Base-by-base conservation (phyloP, 1,284 basidiomycete species). In the Boletus semigastroideus region DNA sequence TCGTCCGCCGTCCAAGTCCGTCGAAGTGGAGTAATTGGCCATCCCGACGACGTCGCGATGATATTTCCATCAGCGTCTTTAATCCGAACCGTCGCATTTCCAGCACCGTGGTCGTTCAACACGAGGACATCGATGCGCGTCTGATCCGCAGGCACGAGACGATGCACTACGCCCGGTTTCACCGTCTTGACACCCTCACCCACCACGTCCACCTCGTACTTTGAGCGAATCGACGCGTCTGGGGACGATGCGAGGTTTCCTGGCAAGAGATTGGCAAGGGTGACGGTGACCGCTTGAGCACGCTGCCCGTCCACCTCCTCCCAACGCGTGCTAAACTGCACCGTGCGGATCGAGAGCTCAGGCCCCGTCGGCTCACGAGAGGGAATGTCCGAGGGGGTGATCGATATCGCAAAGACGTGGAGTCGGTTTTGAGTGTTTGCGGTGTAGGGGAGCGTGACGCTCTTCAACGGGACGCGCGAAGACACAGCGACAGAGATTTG, bases 141-240 rank as follows among this genome's bases (percentile, higher is more conserved):
- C 50, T 80, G 77, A 56, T 81, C 79, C 8, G 66, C 72, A 0
- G 76, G 70, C 14, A 76, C 72, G 2, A 80, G 61, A 34, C 79
- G 74, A 48, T 70, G 59, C 16, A 79, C 41, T 1, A 64, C 53
- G 2, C 73, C 79, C 5, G 68, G 60, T 1, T 25, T 42, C 34
- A 75, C 60, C 0, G 76, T 78, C 17, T 56, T 65, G 7, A 78
- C 59, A 0, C 71, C 72, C n/a, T 61, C 31, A 0, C 75, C 75
- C 0, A 46, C 57, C 11, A 80, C 58, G 14, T 71, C 65, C 13
- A 76, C 56, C 13, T 66, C 62, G 49, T 74, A 70, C n/a, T 54
- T 61, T 7, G 63, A 61, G n/a, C 61, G 69, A 31, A 76, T 51
- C 10, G 71, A 72, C 10, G 66, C 64, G 19, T 57, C 54, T 3